phyloP scores from a whole-genome alignment of 768 basidiomycete species.

The Pleurotus salmoneostramineus region DNA sequence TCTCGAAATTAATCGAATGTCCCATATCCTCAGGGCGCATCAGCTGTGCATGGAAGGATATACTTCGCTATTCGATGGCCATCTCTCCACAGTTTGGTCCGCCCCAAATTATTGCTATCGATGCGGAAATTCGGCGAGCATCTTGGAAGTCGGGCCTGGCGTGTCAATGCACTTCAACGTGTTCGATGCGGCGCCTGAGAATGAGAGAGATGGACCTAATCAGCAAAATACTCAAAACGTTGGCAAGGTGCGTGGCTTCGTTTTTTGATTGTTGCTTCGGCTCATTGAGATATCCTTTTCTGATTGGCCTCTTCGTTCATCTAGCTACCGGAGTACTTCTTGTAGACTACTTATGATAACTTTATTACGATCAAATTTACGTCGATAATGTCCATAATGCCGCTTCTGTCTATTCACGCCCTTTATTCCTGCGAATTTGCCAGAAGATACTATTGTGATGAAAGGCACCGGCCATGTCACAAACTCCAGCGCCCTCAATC shows the following conservation, averaged over 20 bases:
- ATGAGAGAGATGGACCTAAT: conserved; percentile 85
- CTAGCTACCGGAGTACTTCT: conserved; percentile 82
- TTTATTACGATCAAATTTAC: background rate
- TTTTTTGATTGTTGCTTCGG: background rate
- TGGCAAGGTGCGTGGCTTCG: conserved; percentile 52
- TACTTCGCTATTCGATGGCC: conserved; percentile 93
- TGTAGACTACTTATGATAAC: conserved; percentile 24
- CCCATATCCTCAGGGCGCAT: conserved; percentile 95
- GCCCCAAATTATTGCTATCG: conserved; percentile 99
- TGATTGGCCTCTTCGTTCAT: conserved; percentile 7
- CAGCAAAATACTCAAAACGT: conserved; percentile 74
- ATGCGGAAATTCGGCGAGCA: conserved; percentile 95
- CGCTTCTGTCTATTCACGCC: background rate
- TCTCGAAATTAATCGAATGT: conserved; percentile 92
- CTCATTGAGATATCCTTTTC: conserved; percentile 7
- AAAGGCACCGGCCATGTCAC: too few relatives aligned
- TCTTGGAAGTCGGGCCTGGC: conserved; percentile 91
- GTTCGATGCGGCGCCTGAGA: conserved; percentile 97
- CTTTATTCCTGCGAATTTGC: background rate
- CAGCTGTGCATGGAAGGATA: conserved; percentile 99
- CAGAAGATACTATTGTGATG: too few relatives aligned
- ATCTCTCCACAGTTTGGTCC: conserved; percentile 96
- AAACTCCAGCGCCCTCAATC: too few relatives aligned
- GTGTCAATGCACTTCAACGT: conserved; percentile 93
- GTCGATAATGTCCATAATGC: background rate